Conservation (phyloP, 345 rosid species). For the Psidium friedrichsthalianum region DNA sequence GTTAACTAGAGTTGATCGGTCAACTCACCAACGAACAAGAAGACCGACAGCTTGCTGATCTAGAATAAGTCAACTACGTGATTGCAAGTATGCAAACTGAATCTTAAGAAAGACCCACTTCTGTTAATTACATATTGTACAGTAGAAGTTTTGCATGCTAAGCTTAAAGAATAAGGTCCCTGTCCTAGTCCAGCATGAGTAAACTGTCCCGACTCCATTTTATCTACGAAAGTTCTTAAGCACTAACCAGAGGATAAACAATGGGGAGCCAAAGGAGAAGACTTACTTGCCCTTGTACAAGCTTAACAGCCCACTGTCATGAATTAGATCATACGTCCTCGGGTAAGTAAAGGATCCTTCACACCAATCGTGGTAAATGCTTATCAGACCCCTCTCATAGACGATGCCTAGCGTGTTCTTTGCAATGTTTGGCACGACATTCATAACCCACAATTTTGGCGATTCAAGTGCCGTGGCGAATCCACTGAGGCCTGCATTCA, state of each 20-base stretch:
- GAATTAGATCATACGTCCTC: constrained; percentile 88
- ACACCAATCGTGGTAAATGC: constrained; percentile 95
- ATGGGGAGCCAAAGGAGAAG: neutral
- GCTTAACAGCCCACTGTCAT: constrained; percentile 71
- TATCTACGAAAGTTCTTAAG: neutral
- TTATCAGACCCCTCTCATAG: constrained; percentile 83
- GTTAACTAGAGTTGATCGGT: too few relatives aligned
- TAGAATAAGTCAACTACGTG: neutral
- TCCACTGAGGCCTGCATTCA: constrained; percentile 94
- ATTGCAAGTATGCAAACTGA: neutral
- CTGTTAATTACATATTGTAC: neutral
- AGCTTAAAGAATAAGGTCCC: neutral
- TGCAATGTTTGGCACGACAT: constrained; percentile 68
- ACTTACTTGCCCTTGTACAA: constrained; percentile 61
- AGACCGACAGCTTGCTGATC: too few relatives aligned
- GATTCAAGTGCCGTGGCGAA: constrained; percentile 92
- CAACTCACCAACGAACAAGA: too few relatives aligned
- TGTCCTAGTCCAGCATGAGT: neutral
- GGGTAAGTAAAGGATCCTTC: constrained; percentile 99
- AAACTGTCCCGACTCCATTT: neutral
- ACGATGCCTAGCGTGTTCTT: constrained; percentile 76
- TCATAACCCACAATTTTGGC: constrained; percentile 91
- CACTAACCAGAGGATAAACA: neutral
- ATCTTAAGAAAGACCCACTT: neutral
- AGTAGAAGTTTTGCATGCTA: neutral